phyloP scores from a whole-genome alignment of 148 eudicot species.

The Dysphania ambrosioides region DNA sequence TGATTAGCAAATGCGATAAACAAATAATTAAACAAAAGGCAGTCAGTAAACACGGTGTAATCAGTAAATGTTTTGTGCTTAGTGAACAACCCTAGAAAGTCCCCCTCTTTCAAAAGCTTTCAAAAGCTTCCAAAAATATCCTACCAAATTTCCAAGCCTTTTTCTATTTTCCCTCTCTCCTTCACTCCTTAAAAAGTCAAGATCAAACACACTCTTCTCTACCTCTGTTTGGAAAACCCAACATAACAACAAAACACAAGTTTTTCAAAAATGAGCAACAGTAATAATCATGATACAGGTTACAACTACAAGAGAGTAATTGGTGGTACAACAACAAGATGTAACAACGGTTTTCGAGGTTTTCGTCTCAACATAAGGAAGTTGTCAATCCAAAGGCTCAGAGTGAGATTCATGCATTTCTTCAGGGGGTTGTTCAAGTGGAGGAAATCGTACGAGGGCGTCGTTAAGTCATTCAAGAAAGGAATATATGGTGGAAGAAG shows the following conservation, averaged over 20 bases:
- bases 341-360: slow-evolving; percentile 38
- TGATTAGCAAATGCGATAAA: slow-evolving; percentile 31
- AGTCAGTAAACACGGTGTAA: slow-evolving; percentile 25
- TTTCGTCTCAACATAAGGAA: slow-evolving; percentile 48
- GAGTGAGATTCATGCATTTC: slow-evolving; percentile 38
- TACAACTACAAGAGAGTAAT: slow-evolving; percentile 30
- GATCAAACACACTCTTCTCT: neutral
- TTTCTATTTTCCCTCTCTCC: neutral
- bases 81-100: slow-evolving; percentile 36
- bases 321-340: slow-evolving; percentile 25
- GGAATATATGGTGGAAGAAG: slow-evolving; percentile 22
- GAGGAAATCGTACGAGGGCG: slow-evolving; percentile 26
- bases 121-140: slow-evolving; percentile 22
- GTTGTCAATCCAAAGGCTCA: slow-evolving; percentile 49
- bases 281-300: slow-evolving; percentile 19
- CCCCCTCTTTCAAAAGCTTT: slow-evolving; percentile 7
- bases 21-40: neutral
- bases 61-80: slow-evolving; percentile 24
- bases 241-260: slow-evolving; percentile 2
- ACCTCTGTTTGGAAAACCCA: neutral
- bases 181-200: slow-evolving; percentile 17
- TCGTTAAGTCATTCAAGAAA: slow-evolving; percentile 28
- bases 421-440: slow-evolving; percentile 32
- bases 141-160: slow-evolving; percentile 14
- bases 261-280: neutral